Evolutionary conservation across 345 rosid species (phyloP), one percentile per base, ranked within the genome.

Genomic region (Citrus sp.): DNA sequence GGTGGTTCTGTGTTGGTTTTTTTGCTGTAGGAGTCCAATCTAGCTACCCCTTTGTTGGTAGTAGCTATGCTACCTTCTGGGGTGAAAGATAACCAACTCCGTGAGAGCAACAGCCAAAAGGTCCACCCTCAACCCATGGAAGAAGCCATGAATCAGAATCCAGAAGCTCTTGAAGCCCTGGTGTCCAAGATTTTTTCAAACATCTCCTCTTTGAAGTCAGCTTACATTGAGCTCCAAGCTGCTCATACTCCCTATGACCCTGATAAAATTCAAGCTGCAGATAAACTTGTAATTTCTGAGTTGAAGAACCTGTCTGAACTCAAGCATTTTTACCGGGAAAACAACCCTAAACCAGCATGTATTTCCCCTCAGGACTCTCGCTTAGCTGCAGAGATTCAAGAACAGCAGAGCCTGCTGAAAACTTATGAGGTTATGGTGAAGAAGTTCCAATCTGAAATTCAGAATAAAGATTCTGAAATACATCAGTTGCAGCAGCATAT

Each of bases 91-190:
- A 90, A 83, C 87, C 95, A 87, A 88, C 85, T 85, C 78, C 90
- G 90, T 19, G 93, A 91, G 84, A 92, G 84, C 88, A 90, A 79
- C 85, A 88, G 82, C 78, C 95, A 90, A 58, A 93, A 90, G 81
- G 91, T 91, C 67, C 92, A 93, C 82, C 97, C 97, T 82, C 97
- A 93, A 85, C 97, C 97, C 58, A 90, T 90, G 95, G 95, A 93
- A 90, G 94, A 90, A 70, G 80, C 89, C 55, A 84, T 84, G 72
- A 88, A 86, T 83, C 95, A 88, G 77, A 88, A 90, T 78, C 94
- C 93, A 5, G 93, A 93, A 85, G 94, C 95, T 72, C 74, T 89
- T 80, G 95, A 93, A 83, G 87, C 92, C 78, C 80, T 93, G 78
- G 89, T 91, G 74, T 87, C 95, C 60, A 91, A 90, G 80, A 58